These are phyloP conservation scores for Dichomitus squalens DNA, from an alignment of 1,284 basidiomycete genomes.

Conservation along the genomic window DNA sequence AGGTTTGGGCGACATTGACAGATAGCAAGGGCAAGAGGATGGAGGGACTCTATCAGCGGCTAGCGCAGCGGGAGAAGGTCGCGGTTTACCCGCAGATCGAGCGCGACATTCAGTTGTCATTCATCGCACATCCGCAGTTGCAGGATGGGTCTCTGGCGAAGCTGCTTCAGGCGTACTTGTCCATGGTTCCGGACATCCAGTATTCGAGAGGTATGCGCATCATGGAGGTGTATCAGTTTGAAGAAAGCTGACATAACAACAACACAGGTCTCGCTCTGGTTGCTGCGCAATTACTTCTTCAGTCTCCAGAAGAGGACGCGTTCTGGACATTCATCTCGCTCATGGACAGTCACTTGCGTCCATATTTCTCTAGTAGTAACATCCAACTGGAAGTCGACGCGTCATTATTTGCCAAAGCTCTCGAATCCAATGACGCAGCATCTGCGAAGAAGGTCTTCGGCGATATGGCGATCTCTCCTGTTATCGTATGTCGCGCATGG, in stretches of 20 bases:
- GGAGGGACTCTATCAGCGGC: conserved; percentile 69
- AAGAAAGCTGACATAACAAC: conserved; percentile 13
- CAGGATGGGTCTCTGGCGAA: conserved; percentile 58
- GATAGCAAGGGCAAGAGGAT: conserved; percentile 73
- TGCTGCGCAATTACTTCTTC: conserved; percentile 77
- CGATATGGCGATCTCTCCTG: conserved; percentile 60
- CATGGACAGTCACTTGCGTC: conserved; percentile 79
- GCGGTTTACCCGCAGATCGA: conserved; percentile 59
- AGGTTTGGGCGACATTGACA: conserved; percentile 83
- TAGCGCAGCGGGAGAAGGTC: conserved; percentile 61
- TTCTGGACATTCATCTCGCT: conserved; percentile 92
- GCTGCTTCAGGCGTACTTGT: conserved; percentile 72
- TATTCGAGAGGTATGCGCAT: conserved; percentile 57
- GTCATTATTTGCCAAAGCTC: conserved; percentile 72
- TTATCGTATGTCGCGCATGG: conserved; percentile 65
- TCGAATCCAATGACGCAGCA: conserved; percentile 69
- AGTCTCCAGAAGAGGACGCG: conserved; percentile 88
- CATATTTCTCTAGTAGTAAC: conserved; percentile 79
- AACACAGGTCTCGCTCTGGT: conserved; percentile 73
- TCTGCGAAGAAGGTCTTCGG: conserved; percentile 71
- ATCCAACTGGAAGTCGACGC: conserved; percentile 83
- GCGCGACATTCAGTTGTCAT: conserved; percentile 56
- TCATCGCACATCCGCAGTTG: conserved; percentile 55
- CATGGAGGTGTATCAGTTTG: background rate
- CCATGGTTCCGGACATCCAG: conserved; percentile 80